Base-by-base conservation (phyloP, 2,329 filamentous ascomycete genomes). In the Venturia effusa region DNA sequence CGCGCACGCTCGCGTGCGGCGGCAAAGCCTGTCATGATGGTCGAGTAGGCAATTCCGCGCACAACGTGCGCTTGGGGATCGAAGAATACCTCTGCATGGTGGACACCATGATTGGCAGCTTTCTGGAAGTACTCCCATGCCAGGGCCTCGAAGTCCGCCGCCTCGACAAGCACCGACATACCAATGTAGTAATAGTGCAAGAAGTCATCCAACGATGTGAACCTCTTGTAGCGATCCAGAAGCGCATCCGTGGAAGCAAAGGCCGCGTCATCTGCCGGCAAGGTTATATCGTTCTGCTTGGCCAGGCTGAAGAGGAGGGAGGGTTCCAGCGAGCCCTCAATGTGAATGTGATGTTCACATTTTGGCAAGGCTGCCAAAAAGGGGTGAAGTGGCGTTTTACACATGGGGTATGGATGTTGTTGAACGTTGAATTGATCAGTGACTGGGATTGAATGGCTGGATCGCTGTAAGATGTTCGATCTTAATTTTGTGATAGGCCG, bases 281-380 rank as follows among this genome's bases (percentile, higher is more conserved):
- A 80, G 2, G 77, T 45, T 68, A 92, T 83, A 63, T 78, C 78
- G 79, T 93, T 91, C 70, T 83, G 83, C 41, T 76, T 72, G 6
- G 89, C 87, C 5, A 93, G 83, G 37, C 78, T 71, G 77, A 92
- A 92, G 66, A 92, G 83, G 45, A 91, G 79, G 64, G 80, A 76
- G 1, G 89, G 88, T 48, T 86, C 85, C 43, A 93, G 80, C 15
- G 87, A 87, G 64, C 89, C 89, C 74, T 92, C 89, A 40, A 93
- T 80, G 72, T 93, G 89, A 63, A 92, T 83, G 75, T 92, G 89
- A 71, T 92, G 89, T 73, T 93, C 89, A 75, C 87, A 89, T 78
- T 92, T 92, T 67, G 89, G 89, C 37, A 92, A 81, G 39, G 81
- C 80, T 61, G 77, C 74, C 43, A 92, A 80, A 72, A 90, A 85